phyloP scores from a whole-genome alignment of 257 asterid genomes.

The Verbascum thapsus region DNA sequence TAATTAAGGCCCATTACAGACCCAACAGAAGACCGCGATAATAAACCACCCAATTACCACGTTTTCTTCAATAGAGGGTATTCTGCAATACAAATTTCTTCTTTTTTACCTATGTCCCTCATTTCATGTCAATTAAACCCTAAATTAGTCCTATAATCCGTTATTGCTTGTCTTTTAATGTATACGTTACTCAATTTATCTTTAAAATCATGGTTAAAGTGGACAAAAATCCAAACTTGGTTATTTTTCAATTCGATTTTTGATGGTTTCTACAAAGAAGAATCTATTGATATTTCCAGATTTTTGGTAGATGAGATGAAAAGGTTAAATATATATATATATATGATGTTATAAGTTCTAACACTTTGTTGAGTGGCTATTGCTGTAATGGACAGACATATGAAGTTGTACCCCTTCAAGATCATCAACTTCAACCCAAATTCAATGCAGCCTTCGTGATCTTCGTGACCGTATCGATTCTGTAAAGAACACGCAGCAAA shows the following conservation, averaged over 20 bases:
- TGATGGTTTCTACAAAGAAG: conserved; percentile 65
- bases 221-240: conserved; percentile 58
- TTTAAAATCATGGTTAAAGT: conserved; percentile 53
- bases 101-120: too few species aligned
- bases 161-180: too few species aligned
- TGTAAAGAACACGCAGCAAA: conserved; percentile 85
- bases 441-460: conserved; percentile 76
- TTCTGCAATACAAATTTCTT: too few species aligned
- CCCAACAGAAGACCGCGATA: too few species aligned
- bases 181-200: too few species aligned
- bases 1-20: too few species aligned
- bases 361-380: conserved; percentile 61
- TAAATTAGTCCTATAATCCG: too few species aligned
- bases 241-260: conserved; percentile 63
- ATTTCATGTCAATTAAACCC: too few species aligned
- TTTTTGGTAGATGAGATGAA: conserved; percentile 48
- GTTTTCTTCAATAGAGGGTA: too few species aligned
- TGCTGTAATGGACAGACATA: conserved; percentile 47
- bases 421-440: conserved; percentile 55
- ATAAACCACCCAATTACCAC: too few species aligned
- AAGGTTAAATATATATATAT: conserved; percentile 37
- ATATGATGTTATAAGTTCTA: conserved; percentile 53
- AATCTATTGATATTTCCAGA: conserved; percentile 40
- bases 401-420: conserved; percentile 45
- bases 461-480: conserved; percentile 81